Conservation (phyloP, 495 filamentous ascomycete genomes). For the Neurospora sp. region DNA sequence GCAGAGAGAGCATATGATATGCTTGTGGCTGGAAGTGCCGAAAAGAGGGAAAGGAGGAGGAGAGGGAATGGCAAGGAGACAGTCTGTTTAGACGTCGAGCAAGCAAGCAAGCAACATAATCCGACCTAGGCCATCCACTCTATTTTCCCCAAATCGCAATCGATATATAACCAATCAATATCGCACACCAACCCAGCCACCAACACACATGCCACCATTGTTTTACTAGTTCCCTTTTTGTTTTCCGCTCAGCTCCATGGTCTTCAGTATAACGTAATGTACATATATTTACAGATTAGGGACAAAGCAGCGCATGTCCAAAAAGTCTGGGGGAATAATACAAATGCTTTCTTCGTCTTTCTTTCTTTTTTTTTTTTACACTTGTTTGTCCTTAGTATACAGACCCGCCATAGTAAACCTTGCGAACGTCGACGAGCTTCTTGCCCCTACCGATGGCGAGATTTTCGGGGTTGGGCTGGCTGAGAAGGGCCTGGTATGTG, state of each 20-base stretch:
- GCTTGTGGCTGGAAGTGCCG: not conserved
- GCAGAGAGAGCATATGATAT: not conserved
- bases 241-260: not conserved
- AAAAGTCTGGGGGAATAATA: not conserved
- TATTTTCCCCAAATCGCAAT: not conserved
- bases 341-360: not conserved
- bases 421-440: conserved; percentile 92
- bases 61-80: not conserved
- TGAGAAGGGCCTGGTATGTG: conserved; percentile 66
- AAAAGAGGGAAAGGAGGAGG: not conserved
- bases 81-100: not conserved
- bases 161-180: not conserved
- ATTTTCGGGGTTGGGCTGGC: conserved; percentile 77
- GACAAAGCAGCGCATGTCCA: not conserved
- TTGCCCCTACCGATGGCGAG: conserved; percentile 76
- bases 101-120: not conserved
- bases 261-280: not conserved
- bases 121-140: not conserved
- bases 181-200: not conserved
- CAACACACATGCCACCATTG: not conserved
- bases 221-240: not conserved
- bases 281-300: not conserved
- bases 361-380: not conserved
- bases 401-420: conserved; percentile 90
- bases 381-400: conserved; percentile 30